A percentile compares a stretch with the other conserved stretches of the same genome.
Evolutionary conservation across 805 yeast species (phyloP).

Genomic region (Metschnikowia lochheadii): DNA sequence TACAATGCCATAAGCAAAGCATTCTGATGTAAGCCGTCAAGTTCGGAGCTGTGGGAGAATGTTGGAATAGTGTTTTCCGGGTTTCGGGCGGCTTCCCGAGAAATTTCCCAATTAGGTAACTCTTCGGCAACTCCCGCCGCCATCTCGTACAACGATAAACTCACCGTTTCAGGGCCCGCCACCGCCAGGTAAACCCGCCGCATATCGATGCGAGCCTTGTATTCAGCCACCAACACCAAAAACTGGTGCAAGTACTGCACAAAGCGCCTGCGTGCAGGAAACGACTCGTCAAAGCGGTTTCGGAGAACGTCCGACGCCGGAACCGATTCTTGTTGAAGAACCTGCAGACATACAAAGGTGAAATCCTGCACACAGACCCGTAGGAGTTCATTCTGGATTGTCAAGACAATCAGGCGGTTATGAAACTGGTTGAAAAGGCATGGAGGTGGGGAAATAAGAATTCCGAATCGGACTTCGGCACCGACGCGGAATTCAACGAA

Average conservation of each 20-base stretch:
- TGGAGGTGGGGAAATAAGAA: constrained; percentile 30
- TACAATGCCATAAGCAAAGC: constrained; percentile 29
- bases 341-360: constrained; percentile 27
- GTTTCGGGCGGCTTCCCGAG: not conserved
- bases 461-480: constrained; percentile 26
- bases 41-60: no score
- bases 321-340: constrained; percentile 23
- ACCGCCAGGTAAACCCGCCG: not conserved
- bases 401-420: constrained; percentile 31
- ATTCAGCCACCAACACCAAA: constrained; percentile 16
- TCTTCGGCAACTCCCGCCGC: not conserved
- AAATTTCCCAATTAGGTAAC: not conserved
- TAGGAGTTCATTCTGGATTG: constrained; percentile 27
- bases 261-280: constrained; percentile 17
- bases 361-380: constrained; percentile 26
- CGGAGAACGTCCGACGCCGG: constrained; percentile 15
- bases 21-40: constrained; percentile 24
- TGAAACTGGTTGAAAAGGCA: constrained; percentile 32
- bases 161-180: not conserved
- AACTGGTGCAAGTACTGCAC: constrained; percentile 26
- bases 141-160: not conserved
- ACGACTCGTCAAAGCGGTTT: constrained; percentile 21
- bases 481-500: constrained; percentile 33
- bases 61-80: no score
- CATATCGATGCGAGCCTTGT: constrained; percentile 7